A percentile compares a stretch with the other conserved stretches of the same genome.
phyloP scores from a whole-genome alignment of 2,329 filamentous ascomycete genomes.

The Graphilbum sp. region DNA sequence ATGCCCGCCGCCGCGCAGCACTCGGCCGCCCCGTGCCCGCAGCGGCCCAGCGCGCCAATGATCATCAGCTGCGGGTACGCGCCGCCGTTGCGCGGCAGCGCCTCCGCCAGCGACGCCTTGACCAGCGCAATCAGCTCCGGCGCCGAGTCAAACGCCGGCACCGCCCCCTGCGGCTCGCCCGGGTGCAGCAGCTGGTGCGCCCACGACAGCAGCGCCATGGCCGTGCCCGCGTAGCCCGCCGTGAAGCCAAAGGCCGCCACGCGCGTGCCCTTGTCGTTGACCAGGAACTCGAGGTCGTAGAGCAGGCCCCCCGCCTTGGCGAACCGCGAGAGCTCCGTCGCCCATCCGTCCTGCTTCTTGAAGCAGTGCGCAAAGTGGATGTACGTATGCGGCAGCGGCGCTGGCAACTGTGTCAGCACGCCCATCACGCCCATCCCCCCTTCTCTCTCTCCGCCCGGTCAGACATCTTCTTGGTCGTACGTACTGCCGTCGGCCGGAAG shows the following conservation, averaged over 20 bases:
- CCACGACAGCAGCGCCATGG: conserved; percentile 66
- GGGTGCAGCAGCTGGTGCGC: conserved; percentile 59
- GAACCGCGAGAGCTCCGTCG: conserved; percentile 64
- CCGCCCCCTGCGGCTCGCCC: conserved; percentile 2
- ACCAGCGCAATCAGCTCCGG: conserved; percentile 46
- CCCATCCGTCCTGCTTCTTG: conserved; percentile 66
- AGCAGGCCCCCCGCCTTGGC: conserved; percentile 60
- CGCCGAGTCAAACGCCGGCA: conserved; percentile 17
- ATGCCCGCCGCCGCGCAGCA: conserved; percentile 61
- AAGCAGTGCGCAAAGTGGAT: conserved; percentile 54
- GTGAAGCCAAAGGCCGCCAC: conserved; percentile 60
- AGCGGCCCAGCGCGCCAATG: conserved; percentile 72
- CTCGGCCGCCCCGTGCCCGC: conserved; percentile 71
- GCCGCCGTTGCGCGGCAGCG: conserved; percentile 42
- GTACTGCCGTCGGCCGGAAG: conserved; percentile 52
- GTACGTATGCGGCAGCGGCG: conserved; percentile 56
- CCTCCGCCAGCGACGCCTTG: conserved; percentile 17
- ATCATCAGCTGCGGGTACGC: conserved; percentile 61
- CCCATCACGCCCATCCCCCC: too few relatives aligned
- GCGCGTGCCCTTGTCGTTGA: conserved; percentile 47
- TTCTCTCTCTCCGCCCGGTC: too few relatives aligned
- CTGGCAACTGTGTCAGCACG: conserved; percentile 9
- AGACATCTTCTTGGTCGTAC: conserved; percentile 8
- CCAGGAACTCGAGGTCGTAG: conserved; percentile 77
- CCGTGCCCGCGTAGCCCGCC: conserved; percentile 61